Evolutionary conservation across 2,329 filamentous ascomycete genomes (phyloP), one percentile per base, ranked within the genome.

Genomic region (Trichothecium roseum): DNA sequence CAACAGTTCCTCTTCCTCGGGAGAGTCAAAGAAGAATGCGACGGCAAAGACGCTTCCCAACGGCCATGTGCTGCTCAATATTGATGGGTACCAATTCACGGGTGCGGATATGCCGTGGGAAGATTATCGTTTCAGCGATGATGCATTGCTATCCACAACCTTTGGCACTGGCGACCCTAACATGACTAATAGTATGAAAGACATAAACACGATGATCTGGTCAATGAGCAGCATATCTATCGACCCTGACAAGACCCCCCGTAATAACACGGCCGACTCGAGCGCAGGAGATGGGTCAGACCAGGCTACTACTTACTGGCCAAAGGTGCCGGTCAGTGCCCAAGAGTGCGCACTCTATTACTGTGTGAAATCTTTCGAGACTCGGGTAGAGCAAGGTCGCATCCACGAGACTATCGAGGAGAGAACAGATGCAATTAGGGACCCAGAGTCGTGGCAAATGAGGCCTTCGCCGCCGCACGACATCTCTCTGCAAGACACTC

Each of bases 131-230:
- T n/a, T n/a, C n/a, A n/a, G n/a, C n/a, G 38, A 40, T n/a, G 35
- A 38, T 8, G 36, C 30, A 29, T 37, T 37, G 14, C 29, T 18
- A 8, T 12, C 33, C 22, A 42, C 42, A 4, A 37, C 36, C 3
- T 42, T 39, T 18, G 41, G 42, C 10, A 45, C 42, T 1, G 41
- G 37, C 1, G 39, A 40, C 18, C 34, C 33, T 5, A 39, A 37
- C 13, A 41, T 39, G 29, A 45, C 42, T 8, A 41, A 37, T 18
- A 24, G 29, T 8, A 40, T 43, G 39, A 34, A 39, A 10, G 34
- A 42, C 4, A 30, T 45, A 4, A 36, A 45, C 35, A 39, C 41
- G 5, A 14, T 45, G 18, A 42, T 43, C 5, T 43, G 42, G 42
- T 41, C 41, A 2, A 43, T 31, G 17, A 43, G 37, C 24, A 22